Evolutionary conservation across 306 rosid genomes (phyloP).

Genomic region (Citrullus mucosospermus): DNA sequence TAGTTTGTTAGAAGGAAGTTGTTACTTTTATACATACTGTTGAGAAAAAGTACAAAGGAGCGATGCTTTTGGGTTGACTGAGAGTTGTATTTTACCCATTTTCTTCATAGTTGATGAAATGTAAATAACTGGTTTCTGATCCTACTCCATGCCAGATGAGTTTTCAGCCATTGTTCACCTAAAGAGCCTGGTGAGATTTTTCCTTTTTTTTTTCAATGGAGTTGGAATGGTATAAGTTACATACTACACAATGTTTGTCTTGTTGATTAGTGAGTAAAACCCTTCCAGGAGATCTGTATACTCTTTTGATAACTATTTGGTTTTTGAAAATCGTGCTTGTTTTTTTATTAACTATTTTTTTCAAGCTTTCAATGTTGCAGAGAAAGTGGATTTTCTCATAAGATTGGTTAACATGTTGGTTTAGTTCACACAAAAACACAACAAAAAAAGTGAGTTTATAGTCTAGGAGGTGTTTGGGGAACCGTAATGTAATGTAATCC

Average conservation of each 20-base stretch:
- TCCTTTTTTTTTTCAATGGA: not conserved
- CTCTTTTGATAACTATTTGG: too few species aligned
- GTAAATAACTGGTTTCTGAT: slow-evolving; percentile 6
- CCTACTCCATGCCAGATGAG: not conserved
- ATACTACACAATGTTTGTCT: not conserved
- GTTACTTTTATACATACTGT: not conserved
- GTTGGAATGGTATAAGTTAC: not conserved
- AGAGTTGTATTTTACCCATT: not conserved
- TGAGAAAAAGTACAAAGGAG: not conserved
- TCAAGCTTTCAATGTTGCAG: too few species aligned
- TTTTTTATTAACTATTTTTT: too few species aligned
- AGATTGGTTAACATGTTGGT: too few species aligned
- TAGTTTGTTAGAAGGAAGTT: not conserved
- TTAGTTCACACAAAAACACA: too few species aligned
- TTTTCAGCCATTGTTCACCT: not conserved
- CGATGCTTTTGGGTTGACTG: not conserved
- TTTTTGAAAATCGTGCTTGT: too few species aligned
- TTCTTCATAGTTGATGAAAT: slow-evolving; percentile 4
- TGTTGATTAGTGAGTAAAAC: not conserved
- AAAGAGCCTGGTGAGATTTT: not conserved
- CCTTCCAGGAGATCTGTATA: not conserved
- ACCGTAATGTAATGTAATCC: too few species aligned
- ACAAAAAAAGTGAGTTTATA: too few species aligned
- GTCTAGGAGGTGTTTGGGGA: too few species aligned
- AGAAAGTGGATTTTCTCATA: too few species aligned